A percentile compares a stretch with the other conserved stretches of the same genome.
These are phyloP conservation scores for Gossypium stocksii DNA, from an alignment of 345 rosid genomes.

Conservation along the genomic window DNA sequence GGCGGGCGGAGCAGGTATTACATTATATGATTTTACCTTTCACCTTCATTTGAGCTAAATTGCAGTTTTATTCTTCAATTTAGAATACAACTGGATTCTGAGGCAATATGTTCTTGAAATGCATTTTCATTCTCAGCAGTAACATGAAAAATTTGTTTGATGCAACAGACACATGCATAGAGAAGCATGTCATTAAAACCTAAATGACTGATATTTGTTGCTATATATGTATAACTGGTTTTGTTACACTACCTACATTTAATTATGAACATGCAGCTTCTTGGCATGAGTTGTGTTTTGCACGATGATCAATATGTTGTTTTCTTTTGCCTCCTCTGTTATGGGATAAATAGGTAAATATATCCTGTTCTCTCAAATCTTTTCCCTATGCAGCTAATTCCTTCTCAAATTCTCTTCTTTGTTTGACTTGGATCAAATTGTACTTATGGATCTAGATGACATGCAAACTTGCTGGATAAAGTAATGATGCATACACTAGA, in stretches of 20 bases:
- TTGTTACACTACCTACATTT: neutral
- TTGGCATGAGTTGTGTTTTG: neutral
- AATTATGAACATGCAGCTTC: neutral
- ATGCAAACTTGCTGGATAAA: neutral
- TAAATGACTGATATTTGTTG: neutral
- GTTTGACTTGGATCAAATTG: neutral
- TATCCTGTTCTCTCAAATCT: neutral
- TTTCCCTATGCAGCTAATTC: neutral
- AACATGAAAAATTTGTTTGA: neutral
- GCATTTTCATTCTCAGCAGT: neutral
- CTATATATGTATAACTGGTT: neutral
- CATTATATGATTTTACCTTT: constrained; percentile 16
- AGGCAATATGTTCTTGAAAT: neutral
- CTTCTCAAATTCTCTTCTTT: neutral
- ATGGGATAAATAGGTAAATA: neutral
- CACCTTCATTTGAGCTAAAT: neutral
- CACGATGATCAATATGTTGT: neutral
- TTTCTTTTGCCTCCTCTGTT: neutral
- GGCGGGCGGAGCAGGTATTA: constrained; percentile 88
- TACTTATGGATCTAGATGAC: neutral
- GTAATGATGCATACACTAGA: neutral
- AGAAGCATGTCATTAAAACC: neutral
- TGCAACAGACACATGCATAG: neutral
- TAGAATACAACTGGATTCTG: constrained; percentile 1
- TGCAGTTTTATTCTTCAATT: neutral